Conservation (phyloP, 805 yeast species). For the Yarrowia keelungensis region DNA sequence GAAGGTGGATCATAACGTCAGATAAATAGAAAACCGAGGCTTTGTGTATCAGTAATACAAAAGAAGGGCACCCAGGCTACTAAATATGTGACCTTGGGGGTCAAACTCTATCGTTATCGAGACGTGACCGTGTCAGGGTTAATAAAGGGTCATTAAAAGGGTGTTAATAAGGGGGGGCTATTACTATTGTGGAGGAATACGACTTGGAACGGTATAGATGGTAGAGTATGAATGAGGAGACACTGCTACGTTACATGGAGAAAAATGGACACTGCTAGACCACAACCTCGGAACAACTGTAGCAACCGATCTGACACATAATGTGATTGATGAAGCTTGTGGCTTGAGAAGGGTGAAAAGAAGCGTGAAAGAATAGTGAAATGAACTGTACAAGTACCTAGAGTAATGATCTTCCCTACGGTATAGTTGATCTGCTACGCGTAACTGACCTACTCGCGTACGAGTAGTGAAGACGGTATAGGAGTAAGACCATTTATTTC, state of each 20-base stretch:
- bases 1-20: slow-evolving; percentile 17
- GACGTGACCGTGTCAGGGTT: slow-evolving; percentile 17
- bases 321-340: background rate
- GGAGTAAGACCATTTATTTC: too few relatives aligned
- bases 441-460: too few relatives aligned
- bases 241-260: too few relatives aligned
- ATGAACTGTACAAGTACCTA: too few relatives aligned
- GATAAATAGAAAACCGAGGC: background rate
- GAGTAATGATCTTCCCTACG: too few relatives aligned
- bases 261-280: too few relatives aligned
- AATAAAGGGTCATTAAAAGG: slow-evolving; percentile 3
- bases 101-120: slow-evolving; percentile 38
- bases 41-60: too few relatives aligned
- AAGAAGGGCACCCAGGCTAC: background rate
- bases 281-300: slow-evolving; percentile 1
- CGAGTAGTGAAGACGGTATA: too few relatives aligned
- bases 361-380: too few relatives aligned
- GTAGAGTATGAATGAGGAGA: too few relatives aligned
- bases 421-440: too few relatives aligned
- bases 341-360: background rate
- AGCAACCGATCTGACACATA: slow-evolving; percentile 2
- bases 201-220: background rate
- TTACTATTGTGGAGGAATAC: background rate
- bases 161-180: too few relatives aligned
- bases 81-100: slow-evolving; percentile 34